Evolutionary conservation across 1,284 basidiomycete genomes (phyloP), one percentile per base, ranked within the genome.

Genomic region (Austroboletus novae-zelandiae): DNA sequence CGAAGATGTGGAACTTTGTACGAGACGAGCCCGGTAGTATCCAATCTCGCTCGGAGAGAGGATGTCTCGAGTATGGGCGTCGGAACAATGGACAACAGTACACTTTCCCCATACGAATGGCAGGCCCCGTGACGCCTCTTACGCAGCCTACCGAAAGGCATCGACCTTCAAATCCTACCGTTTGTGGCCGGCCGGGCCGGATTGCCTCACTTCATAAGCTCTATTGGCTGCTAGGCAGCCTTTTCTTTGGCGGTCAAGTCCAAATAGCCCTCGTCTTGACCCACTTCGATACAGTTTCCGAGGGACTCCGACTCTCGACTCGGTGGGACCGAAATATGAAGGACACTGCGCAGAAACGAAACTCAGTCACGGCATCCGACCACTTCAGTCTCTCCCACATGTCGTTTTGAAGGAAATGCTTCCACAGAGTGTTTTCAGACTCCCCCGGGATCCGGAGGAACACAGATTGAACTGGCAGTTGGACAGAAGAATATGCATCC

Each of bases 181-280:
- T 64, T 40, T 64, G 61, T 34, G 50, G 59, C 17, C 61, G 57
- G 20, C 62, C 49, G 42, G 63, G 67, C n/a, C 50, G 45, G 1
- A 52, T 64, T 13, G 59, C 65, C 4, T 66, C 65, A 3, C 52
- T 67, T 42, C 59, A 57, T 14, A 55, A 41, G 15, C 61, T 64
- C 23, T 62, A 62, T 43, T 64, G 65, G 63, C 39, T 64, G 10
- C 40, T 64, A 40, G 46, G 64, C 40, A 50, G 47, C 41, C 54
- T 67, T 44, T 64, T 64, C 57, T 64, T 67, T 41, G 34, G 48
- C 18, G 61, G 59, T 14, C 55, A 45, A 6, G 66, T 68, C 1
- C 70, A 61, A n/a, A 62, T 74, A 46, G 68, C 67, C 31, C 51
- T 73, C 23, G 57, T 70, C 43, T 53, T 74, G 25, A 75, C 73